Base-by-base conservation (phyloP, 1,284 basidiomycete species). In the Rhodofomes roseus region DNA sequence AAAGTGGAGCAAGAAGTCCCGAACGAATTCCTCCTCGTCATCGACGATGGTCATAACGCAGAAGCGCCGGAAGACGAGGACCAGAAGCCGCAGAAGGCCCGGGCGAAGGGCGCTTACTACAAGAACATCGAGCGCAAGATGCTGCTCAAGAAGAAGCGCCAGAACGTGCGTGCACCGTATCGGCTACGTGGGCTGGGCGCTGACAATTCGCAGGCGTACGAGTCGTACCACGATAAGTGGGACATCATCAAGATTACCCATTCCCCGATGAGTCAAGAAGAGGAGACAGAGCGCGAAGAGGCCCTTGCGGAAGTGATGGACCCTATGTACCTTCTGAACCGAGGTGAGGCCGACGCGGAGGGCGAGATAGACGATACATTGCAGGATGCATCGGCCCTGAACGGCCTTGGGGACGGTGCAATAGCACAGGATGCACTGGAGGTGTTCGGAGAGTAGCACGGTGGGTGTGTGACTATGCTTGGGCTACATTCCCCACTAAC, bases 51-150 rank as follows among this genome's bases (percentile, higher is more conserved):
- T 4, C 78, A 80, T 62, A 65, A 72, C n/a, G 31, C 5, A 20
- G 63, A 68, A 18, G 63, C 71, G 20, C 71, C 71, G 25, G 57
- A 81, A 48, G 77, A 80, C 48, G 77, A 79, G 16, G 70, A 60
- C 37, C 48, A 20, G 51, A 66, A 25, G 54, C 54, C 63, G 39
- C 65, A 54, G 68, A 69, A 62, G 58, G 67, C 55, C 51, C 61
- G 64, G 39, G 69, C 51, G 70, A 80, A 59, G 73, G 92, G 89
- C 18, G 93, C 87, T 0, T 94, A 92, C 72, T 95, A 93, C 78
- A 94, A 93, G 74, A 88, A 89, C 68, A 91, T 95, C 60, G 87
- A 89, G 71, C 85, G 90, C 60, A 93, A 93, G 72, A 93, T 93
- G 81, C 78, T 86, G 22, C 77, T 96, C 52, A 92, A 93, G 74